phyloP scores from a whole-genome alignment of 768 basidiomycete species.

The Paxillus ammoniavirescens region DNA sequence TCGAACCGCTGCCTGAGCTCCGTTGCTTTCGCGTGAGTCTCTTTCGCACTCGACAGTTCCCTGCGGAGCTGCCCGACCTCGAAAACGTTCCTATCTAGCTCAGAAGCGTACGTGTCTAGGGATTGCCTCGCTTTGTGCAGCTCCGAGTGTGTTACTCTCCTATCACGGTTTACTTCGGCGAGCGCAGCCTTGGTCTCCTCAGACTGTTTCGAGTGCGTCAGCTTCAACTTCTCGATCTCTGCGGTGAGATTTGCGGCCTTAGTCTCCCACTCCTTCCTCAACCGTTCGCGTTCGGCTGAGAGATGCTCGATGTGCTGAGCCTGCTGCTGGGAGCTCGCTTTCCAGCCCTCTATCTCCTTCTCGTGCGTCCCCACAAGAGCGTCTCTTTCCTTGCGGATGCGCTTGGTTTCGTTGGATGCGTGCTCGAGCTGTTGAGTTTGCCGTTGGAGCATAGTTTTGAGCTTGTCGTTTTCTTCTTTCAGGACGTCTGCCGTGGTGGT shows the following conservation, averaged over 20 bases:
- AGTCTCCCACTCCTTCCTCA: constrained; percentile 23
- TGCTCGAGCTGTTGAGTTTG: constrained; percentile 14
- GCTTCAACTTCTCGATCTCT: constrained; percentile 23
- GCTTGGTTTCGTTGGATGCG: constrained; percentile 9
- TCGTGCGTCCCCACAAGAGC: constrained; percentile 1
- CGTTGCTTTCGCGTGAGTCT: constrained; percentile 1
- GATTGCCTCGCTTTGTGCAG: constrained; percentile 18
- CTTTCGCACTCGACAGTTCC: constrained; percentile 14
- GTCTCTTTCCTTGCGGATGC: constrained; percentile 14
- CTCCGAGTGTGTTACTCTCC: constrained; percentile 19
- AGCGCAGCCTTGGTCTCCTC: constrained; percentile 20
- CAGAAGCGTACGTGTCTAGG: constrained; percentile 15
- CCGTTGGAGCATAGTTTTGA: constrained; percentile 19
- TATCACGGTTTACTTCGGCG: constrained; percentile 24
- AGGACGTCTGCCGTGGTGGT: constrained; percentile 4
- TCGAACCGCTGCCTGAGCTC: constrained; percentile 20
- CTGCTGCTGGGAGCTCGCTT: constrained; percentile 18
- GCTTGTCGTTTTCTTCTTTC: constrained; percentile 24
- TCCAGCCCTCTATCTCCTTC: constrained; percentile 17
- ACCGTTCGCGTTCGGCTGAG: constrained; percentile 22
- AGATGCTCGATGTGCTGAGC: constrained; percentile 18
- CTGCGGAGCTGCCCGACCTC: constrained; percentile 18
- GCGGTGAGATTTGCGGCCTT: constrained; percentile 8
- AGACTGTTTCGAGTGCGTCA: constrained; percentile 10
- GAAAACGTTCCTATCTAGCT: constrained; percentile 16